A percentile compares a stretch with the other conserved stretches of the same genome.
Conservation (phyloP, 1,284 basidiomycete species). For the Porogramme epimiltina region DNA sequence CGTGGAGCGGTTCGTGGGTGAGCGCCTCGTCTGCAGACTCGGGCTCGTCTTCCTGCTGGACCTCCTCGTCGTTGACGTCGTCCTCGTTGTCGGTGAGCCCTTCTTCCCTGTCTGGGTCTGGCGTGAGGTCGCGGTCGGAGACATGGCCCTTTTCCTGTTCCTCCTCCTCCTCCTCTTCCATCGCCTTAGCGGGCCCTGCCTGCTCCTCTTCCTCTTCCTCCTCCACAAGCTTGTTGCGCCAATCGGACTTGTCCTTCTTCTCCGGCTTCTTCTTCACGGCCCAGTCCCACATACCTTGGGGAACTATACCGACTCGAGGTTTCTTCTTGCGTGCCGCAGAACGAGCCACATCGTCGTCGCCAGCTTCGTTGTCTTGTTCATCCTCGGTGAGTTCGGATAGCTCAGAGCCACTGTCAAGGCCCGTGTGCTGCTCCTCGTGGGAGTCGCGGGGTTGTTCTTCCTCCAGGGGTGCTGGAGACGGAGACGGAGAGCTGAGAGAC, state of each 20-base stretch:
- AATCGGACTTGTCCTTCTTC: constrained; percentile 29
- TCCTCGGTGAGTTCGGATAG: constrained; percentile 82
- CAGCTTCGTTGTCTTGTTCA: constrained; percentile 53
- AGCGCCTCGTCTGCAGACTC: constrained; percentile 19
- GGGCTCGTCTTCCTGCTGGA: constrained; percentile 14
- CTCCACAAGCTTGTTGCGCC: constrained; percentile 49
- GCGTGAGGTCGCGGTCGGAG: constrained; percentile 13
- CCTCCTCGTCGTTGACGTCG: constrained; percentile 22
- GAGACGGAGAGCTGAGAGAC: constrained; percentile 64
- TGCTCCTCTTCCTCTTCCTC: constrained; percentile 55
- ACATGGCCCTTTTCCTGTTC: constrained; percentile 36
- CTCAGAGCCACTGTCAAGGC: constrained; percentile 68
- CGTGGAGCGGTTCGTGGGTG: constrained; percentile 1
- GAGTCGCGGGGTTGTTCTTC: constrained; percentile 28
- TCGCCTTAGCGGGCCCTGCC: constrained; percentile 50
- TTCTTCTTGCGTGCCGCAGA: constrained; percentile 34
- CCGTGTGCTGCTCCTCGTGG: constrained; percentile 27
- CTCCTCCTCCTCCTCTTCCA: constrained; percentile 66
- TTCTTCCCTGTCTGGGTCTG: constrained; percentile 8
- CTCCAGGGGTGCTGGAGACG: constrained; percentile 39
- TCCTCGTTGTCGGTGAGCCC: constrained; percentile 23
- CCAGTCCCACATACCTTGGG: constrained; percentile 80
- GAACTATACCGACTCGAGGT: constrained; percentile 68
- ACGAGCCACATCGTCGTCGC: constrained; percentile 18
- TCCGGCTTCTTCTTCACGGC: constrained; percentile 49